Percentiles rank a stretch among this genome's conserved stretches.
Evolutionary conservation across 495 filamentous ascomycete species (phyloP).

Genomic region (Podospora pseudopauciseta): DNA sequence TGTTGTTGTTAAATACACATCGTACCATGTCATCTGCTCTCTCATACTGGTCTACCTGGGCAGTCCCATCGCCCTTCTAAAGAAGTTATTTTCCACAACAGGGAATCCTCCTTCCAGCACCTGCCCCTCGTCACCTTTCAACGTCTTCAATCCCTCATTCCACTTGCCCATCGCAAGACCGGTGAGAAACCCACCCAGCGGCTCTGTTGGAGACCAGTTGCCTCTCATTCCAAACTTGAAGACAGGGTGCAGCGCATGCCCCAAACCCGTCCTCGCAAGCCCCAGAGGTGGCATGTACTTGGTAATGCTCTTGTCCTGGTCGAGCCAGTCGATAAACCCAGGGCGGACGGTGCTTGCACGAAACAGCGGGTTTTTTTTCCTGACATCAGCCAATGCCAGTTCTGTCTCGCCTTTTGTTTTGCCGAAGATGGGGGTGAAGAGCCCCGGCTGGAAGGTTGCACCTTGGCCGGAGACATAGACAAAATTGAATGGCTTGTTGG

Average conservation of each 20-base stretch:
- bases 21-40: no score
- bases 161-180: conserved; percentile 57
- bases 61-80: conserved; percentile 46
- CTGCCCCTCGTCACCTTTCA: conserved; percentile 43
- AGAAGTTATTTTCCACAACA: conserved; percentile 46
- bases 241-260: conserved; percentile 18
- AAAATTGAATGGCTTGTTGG: conserved; percentile 56
- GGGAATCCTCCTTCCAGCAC: conserved; percentile 39
- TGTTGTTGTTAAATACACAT: no score
- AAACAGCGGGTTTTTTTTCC: conserved; percentile 39
- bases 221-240: conserved; percentile 11
- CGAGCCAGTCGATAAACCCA: conserved; percentile 45
- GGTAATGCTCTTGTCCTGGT: conserved; percentile 47
- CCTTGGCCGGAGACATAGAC: conserved; percentile 66
- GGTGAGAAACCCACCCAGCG: conserved; percentile 41
- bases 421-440: conserved; percentile 54
- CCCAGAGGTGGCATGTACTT: conserved; percentile 39
- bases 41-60: no score
- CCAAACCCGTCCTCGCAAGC: conserved; percentile 13
- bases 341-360: conserved; percentile 52
- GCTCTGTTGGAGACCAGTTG: conserved; percentile 40
- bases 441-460: conserved; percentile 45
- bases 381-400: conserved; percentile 43
- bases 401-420: conserved; percentile 64
- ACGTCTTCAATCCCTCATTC: conserved; percentile 43